phyloP scores from a whole-genome alignment of 352 stramenopile species.

The Phytophthora niederhauseri region DNA sequence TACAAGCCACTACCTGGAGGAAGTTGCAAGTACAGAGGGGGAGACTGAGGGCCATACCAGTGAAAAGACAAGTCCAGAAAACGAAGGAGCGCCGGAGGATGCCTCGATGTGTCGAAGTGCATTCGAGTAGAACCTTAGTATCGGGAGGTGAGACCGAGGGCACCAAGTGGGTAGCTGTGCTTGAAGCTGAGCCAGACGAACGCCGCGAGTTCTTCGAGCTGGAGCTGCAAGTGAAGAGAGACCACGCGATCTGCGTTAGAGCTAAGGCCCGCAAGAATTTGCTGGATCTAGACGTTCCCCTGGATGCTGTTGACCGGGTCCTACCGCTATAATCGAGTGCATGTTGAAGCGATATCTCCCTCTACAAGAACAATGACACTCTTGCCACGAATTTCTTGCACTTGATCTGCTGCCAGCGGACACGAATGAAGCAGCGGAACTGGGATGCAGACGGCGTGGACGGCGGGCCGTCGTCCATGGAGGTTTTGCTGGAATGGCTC shows the following conservation, averaged over 20 bases:
- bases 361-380: slow-evolving; percentile 11
- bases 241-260: slow-evolving; percentile 37
- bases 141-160: not conserved
- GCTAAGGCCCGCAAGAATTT: slow-evolving; percentile 40
- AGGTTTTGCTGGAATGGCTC: slow-evolving; percentile 16
- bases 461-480: slow-evolving; percentile 14
- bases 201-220: slow-evolving; percentile 39
- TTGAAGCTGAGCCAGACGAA: slow-evolving; percentile 25
- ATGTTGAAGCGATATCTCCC: slow-evolving; percentile 5
- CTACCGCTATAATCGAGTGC: slow-evolving; percentile 28
- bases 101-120: not conserved
- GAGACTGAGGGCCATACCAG: not conserved
- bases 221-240: slow-evolving; percentile 38
- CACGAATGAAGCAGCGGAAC: not conserved
- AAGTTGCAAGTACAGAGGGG: not conserved
- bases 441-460: slow-evolving; percentile 18
- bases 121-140: not conserved
- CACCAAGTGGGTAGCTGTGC: not conserved
- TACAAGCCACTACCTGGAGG: not conserved
- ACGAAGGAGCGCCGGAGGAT: not conserved
- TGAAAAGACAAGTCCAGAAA: not conserved
- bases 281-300: slow-evolving; percentile 35
- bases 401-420: not conserved
- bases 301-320: slow-evolving; percentile 36
- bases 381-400: slow-evolving; percentile 1